Conservation (phyloP, 2,329 filamentous ascomycete genomes). For the Geoglossum cookeanum region DNA sequence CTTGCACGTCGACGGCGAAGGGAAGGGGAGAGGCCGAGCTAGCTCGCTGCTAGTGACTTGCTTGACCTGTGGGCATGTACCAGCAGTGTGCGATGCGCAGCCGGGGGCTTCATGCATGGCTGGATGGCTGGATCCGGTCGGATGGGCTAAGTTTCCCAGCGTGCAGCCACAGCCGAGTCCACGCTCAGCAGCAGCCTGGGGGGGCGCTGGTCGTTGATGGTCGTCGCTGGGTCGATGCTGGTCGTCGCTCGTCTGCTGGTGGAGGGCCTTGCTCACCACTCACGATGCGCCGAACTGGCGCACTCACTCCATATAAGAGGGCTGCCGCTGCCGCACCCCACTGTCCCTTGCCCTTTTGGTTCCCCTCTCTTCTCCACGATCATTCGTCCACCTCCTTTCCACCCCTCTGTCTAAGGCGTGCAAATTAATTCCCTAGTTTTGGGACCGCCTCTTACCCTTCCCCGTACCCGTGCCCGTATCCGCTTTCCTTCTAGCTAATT, state of each 20-base stretch:
- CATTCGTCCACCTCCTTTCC: constrained; percentile 16
- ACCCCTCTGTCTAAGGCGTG: constrained; percentile 35
- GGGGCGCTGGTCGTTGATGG: not conserved
- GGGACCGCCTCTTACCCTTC: constrained; percentile 22
- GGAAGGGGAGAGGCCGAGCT: not conserved
- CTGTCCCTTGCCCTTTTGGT: not conserved
- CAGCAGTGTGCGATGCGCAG: not conserved
- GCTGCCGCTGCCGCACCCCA: not conserved
- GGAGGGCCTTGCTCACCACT: not conserved
- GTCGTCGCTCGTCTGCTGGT: too few relatives aligned
- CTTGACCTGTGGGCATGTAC: not conserved
- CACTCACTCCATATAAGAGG: not conserved
- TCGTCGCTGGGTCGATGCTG: too few relatives aligned
- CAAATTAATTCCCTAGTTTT: constrained; percentile 37
- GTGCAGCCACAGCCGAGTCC: not conserved
- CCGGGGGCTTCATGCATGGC: not conserved
- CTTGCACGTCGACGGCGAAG: not conserved
- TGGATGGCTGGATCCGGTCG: not conserved
- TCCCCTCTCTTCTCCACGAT: constrained; percentile 31
- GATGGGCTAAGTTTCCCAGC: not conserved
- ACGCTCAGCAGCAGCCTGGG: not conserved
- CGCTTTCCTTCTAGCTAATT: constrained; percentile 12
- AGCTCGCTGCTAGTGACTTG: not conserved
- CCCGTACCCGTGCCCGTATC: too few relatives aligned
- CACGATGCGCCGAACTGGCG: not conserved